Evolutionary conservation across 805 yeast species (phyloP).

Genomic region (Tetrapisispora arboricola): DNA sequence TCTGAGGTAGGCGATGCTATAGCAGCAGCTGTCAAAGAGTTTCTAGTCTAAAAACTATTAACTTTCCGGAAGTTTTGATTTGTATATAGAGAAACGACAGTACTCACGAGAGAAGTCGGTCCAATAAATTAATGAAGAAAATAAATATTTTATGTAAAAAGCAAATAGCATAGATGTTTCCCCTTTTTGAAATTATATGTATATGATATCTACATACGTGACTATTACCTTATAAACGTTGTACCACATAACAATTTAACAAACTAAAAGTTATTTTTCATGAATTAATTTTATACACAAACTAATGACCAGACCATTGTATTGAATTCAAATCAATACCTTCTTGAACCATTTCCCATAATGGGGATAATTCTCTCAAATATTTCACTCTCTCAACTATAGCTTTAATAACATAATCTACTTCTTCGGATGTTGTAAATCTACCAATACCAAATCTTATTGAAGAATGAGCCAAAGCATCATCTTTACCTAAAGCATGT

Average conservation of each 20-base stretch:
- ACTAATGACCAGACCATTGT: constrained; percentile 94
- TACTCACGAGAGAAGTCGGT: not conserved
- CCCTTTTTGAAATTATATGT: not conserved
- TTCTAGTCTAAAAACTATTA: not conserved
- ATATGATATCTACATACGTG: not conserved
- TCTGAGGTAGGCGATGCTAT: constrained; percentile 91
- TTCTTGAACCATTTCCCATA: constrained; percentile 99
- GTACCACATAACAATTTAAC: not conserved
- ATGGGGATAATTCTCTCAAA: constrained; percentile 83
- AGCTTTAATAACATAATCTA: constrained; percentile 86
- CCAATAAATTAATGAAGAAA: not conserved
- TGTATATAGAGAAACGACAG: no score
- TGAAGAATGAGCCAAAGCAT: constrained; percentile 96
- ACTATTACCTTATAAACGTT: not conserved
- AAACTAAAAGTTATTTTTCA: not conserved
- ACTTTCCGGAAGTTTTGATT: no score
- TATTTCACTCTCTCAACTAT: constrained; percentile 82
- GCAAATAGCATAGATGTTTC: no score
- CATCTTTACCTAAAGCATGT: constrained; percentile 96
- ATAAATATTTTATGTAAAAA: not conserved
- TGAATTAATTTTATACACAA: not conserved
- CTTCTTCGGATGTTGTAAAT: constrained; percentile 92
- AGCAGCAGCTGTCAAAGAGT: constrained; percentile 36
- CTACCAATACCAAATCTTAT: constrained; percentile 96
- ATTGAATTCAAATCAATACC: constrained; percentile 90